Base-by-base conservation (phyloP, 1,284 basidiomycete genomes). In the Ganoderma boninense region DNA sequence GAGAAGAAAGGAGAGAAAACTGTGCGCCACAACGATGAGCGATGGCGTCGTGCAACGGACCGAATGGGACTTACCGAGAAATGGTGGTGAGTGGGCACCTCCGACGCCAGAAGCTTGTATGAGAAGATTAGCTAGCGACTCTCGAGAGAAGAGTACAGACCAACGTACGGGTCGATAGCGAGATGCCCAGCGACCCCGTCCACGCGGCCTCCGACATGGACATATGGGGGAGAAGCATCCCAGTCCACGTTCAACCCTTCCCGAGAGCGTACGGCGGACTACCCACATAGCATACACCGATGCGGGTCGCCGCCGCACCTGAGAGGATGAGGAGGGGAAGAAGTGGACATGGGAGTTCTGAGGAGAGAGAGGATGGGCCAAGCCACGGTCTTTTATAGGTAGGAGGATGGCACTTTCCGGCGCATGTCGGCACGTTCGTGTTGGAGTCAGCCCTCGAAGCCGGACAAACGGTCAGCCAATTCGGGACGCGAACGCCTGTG, bases 321-420 rank as follows among this genome's bases (percentile, higher is more conserved):
- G 43, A 26, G 18, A 40, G 18, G 8, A 11, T 18, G 29, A 10
- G 46, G 46, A 49, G 2, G 32, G 35, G 46, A 29, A 16, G 43
- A 56, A 64, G 67, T 40, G 67, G 35, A 64, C 62, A 59, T 68
- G 67, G 67, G 64, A 52, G 67, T 46, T 20, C 32, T 68, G 67
- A 32, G 38, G 62, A 64, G 35, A 44, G 62, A 32, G 62, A 42
- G 26, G 26, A 49, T 11, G 14, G 62, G 62, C 38, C 26, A 65
- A 3, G 42, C 8, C 57, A n/a, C 16, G 42, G 54, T 20, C 7
- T 49, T 59, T 35, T 66, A 66, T 66, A 66, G 57, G 10, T 7
- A 23, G 26, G 42, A 59, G 64, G 52, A 26, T n/a, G n/a, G 54
- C 40, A 11, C 23, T 32, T 2, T 18, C 32, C 54, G 26, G 54